Evolutionary conservation across 768 basidiomycete genomes (phyloP).

Genomic region (Suillus paluster): DNA sequence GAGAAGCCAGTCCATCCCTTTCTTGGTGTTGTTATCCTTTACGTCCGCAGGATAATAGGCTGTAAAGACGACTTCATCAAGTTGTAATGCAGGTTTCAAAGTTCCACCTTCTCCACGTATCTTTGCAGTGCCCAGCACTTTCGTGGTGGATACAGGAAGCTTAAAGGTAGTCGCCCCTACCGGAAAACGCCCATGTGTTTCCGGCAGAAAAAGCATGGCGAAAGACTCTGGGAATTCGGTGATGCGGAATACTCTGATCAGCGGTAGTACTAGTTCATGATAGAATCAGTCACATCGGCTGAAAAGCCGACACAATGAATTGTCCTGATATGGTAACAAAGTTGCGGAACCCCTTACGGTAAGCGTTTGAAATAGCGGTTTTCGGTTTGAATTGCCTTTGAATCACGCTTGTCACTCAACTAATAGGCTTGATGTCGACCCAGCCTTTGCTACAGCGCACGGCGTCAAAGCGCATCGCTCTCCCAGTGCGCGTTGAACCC

Average conservation of each 20-base stretch:
- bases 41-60: conserved; percentile 65
- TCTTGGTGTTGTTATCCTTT: conserved; percentile 26
- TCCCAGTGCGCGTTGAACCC: conserved; percentile 93
- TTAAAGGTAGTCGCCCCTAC: conserved; percentile 66
- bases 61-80: conserved; percentile 69
- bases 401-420: background rate
- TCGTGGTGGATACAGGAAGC: conserved; percentile 46
- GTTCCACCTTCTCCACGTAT: conserved; percentile 24
- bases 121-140: conserved; percentile 46
- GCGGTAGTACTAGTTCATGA: background rate
- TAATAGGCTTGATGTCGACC: conserved; percentile 83
- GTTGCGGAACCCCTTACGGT: background rate
- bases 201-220: conserved; percentile 53
- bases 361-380: background rate
- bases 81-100: conserved; percentile 47
- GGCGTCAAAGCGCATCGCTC: conserved; percentile 91
- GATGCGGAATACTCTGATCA: background rate
- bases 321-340: conserved; percentile 7
- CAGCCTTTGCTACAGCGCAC: conserved; percentile 97
- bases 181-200: conserved; percentile 49
- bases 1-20: conserved; percentile 60
- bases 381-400: background rate
- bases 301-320: background rate
- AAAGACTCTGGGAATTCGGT: too few species aligned
- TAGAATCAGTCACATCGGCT: too few species aligned